Evolutionary conservation across 805 yeast genomes (phyloP).

Genomic region (Yarrowia porcina): DNA sequence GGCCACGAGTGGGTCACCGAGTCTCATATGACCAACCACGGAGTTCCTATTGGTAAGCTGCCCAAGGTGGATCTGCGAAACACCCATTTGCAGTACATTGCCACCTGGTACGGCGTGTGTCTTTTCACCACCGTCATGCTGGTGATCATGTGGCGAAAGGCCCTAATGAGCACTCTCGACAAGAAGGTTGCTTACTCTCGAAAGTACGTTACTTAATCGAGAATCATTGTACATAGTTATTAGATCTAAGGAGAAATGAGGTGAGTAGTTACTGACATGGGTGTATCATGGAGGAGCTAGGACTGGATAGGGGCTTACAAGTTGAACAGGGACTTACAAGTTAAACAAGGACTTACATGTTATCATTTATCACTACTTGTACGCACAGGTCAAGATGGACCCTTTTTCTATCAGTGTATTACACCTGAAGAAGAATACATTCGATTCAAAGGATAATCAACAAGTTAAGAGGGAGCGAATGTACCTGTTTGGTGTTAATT

Average conservation of each 20-base stretch:
- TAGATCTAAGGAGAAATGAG: neutral
- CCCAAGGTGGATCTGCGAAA: conserved; percentile 82
- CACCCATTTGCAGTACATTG: conserved; percentile 85
- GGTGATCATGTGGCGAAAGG: conserved; percentile 48
- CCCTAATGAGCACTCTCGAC: conserved; percentile 28
- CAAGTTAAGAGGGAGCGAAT: too few relatives aligned
- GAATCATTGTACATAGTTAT: conserved; percentile 6
- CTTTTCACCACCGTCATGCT: conserved; percentile 69
- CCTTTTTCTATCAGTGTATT: too few relatives aligned
- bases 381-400: too few relatives aligned
- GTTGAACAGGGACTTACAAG: too few relatives aligned
- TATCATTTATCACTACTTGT: too few relatives aligned
- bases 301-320: too few relatives aligned
- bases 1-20: conserved; percentile 40
- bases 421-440: too few relatives aligned
- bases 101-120: conserved; percentile 93
- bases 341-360: too few relatives aligned
- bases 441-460: too few relatives aligned
- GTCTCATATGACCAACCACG: conserved; percentile 66
- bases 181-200: conserved; percentile 25
- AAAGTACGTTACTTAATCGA: conserved; percentile 7
- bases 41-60: conserved; percentile 83
- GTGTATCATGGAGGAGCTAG: too few relatives aligned
- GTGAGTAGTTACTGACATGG: too few relatives aligned
- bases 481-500: too few relatives aligned